Conservation (phyloP, 345 rosid species). For the Nephelium lappaceum region DNA sequence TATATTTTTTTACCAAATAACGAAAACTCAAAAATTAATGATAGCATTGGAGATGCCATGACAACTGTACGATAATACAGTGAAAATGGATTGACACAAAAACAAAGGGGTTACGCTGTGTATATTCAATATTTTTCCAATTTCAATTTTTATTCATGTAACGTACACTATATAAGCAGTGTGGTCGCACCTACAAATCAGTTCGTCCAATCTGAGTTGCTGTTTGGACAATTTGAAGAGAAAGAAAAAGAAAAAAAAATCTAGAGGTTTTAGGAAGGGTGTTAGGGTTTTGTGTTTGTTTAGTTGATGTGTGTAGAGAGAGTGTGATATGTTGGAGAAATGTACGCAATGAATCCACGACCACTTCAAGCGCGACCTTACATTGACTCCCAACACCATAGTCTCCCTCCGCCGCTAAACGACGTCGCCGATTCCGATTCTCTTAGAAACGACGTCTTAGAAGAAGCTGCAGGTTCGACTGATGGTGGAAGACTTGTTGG, state of each 20-base stretch:
- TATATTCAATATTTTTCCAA: not conserved
- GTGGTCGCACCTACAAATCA: not conserved
- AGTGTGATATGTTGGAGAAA: constrained; percentile 29
- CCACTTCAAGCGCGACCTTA: constrained; percentile 22
- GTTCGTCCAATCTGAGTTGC: not conserved
- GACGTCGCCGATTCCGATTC: not conserved
- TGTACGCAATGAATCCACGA: constrained; percentile 34
- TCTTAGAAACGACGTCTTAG: not conserved
- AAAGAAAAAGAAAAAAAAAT: not conserved
- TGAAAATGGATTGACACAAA: too few relatives aligned
- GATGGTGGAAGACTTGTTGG: not conserved
- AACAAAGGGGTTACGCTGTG: not conserved
- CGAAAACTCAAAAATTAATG: too few relatives aligned
- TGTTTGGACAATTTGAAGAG: not conserved
- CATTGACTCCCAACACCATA: constrained; percentile 9
- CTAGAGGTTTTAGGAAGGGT: not conserved
- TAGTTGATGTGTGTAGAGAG: not conserved
- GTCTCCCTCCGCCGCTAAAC: not conserved
- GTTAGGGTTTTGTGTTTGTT: constrained; percentile 20
- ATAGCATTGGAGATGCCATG: too few relatives aligned
- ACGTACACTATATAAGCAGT: not conserved
- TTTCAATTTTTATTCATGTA: not conserved
- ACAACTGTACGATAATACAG: too few relatives aligned
- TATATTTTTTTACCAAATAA: too few relatives aligned
- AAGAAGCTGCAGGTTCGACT: not conserved